Percentiles rank a stretch among this genome's conserved stretches.
Conservation (phyloP, 768 basidiomycete species). For the Pilatotrama ljubarskyi region DNA sequence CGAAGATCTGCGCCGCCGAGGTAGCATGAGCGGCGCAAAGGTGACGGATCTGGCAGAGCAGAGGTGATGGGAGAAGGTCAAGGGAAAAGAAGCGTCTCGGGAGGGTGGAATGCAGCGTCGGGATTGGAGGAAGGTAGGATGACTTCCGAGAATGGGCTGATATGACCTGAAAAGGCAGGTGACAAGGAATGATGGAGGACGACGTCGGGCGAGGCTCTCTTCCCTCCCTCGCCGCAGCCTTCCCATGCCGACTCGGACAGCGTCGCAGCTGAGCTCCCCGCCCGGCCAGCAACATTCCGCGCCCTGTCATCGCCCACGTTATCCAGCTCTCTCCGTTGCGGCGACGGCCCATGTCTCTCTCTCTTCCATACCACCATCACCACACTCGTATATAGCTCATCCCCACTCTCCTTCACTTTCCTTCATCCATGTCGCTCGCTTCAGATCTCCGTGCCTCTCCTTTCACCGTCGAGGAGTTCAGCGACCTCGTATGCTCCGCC, state of each 20-base stretch:
- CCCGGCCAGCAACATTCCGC: slow-evolving; percentile 12
- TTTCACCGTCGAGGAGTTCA: slow-evolving; percentile 30
- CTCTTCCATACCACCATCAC: slow-evolving; percentile 10
- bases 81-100: neutral
- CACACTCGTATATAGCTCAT: slow-evolving; percentile 13
- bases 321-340: neutral
- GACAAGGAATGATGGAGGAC: slow-evolving; percentile 17
- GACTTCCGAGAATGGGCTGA: slow-evolving; percentile 1
- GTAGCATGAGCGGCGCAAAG: neutral
- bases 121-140: neutral
- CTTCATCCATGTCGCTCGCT: slow-evolving; percentile 15
- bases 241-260: neutral
- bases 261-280: neutral
- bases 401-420: slow-evolving; percentile 15
- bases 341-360: slow-evolving; percentile 5
- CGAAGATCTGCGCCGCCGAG: neutral
- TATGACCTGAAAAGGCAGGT: slow-evolving; percentile 14
- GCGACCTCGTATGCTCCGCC: slow-evolving; percentile 30
- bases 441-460: slow-evolving; percentile 14
- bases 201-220: slow-evolving; percentile 16
- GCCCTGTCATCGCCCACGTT: slow-evolving; percentile 6
- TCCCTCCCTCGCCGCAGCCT: neutral
- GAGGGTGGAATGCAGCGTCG: slow-evolving; percentile 1
- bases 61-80: neutral
- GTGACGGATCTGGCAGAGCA: slow-evolving; percentile 2